Conservation (phyloP, 306 rosid genomes). For the Arachis stenosperma region DNA sequence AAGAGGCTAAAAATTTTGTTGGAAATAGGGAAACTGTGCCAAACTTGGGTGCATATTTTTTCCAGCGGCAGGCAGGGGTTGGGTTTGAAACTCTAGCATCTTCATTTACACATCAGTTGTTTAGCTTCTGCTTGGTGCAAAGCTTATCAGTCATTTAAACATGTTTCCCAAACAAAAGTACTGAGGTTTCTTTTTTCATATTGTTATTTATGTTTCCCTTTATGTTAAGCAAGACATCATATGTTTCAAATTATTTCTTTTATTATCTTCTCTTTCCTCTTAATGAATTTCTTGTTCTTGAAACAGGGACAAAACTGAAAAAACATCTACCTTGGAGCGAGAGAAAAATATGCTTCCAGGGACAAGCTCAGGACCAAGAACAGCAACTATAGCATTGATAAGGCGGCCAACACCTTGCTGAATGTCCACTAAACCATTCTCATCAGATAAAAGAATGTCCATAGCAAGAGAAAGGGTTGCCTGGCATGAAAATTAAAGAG, state of each 20-base stretch:
- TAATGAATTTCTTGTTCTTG: neutral
- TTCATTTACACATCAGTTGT: neutral
- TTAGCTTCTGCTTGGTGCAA: slow-evolving; percentile 19
- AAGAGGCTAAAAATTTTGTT: slow-evolving; percentile 3
- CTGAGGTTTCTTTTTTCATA: slow-evolving; percentile 2
- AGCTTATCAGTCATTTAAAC: neutral
- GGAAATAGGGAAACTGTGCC: neutral
- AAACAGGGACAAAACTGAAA: neutral
- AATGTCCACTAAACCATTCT: slow-evolving; percentile 85
- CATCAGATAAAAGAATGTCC: slow-evolving; percentile 95
- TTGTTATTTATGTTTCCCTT: slow-evolving; percentile 22
- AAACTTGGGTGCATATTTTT: neutral
- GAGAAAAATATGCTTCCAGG: slow-evolving; percentile 99
- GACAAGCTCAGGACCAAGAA: slow-evolving; percentile 96
- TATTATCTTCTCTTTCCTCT: slow-evolving; percentile 32
- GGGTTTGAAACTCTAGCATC: slow-evolving; percentile 1
- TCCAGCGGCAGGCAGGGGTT: neutral
- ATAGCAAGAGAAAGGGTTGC: slow-evolving; percentile 93
- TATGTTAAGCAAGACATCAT: slow-evolving; percentile 9
- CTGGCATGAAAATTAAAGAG: slow-evolving; percentile 46
- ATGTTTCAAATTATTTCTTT: slow-evolving; percentile 23
- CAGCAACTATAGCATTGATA: slow-evolving; percentile 90
- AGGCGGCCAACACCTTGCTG: slow-evolving; percentile 98
- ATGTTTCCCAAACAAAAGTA: slow-evolving; percentile 27
- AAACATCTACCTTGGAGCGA: slow-evolving; percentile 79